A percentile compares a stretch with the other conserved stretches of the same genome.
These are phyloP conservation scores for Alternaria tenuissima DNA, from an alignment of 2,329 filamentous ascomycete genomes.

Conservation along the genomic window DNA sequence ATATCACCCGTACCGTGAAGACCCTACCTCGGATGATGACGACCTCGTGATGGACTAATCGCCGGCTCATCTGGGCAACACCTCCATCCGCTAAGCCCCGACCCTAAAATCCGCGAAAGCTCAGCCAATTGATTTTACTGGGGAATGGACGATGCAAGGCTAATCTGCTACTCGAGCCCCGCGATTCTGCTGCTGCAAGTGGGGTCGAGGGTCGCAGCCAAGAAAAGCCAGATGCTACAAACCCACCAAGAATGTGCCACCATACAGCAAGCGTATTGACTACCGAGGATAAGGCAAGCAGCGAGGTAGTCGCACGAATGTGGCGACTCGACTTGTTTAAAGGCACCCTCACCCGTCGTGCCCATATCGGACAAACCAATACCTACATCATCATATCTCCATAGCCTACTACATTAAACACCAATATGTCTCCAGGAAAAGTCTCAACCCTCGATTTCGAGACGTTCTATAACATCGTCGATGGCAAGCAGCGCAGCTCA, in stretches of 20 bases:
- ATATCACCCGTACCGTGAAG: neutral
- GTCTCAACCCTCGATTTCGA: slow-evolving; percentile 51
- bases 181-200: slow-evolving; percentile 23
- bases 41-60: neutral
- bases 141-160: neutral
- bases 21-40: neutral
- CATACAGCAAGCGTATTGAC: neutral
- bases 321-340: slow-evolving; percentile 10
- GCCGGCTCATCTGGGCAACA: neutral
- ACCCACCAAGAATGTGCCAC: neutral
- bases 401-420: neutral
- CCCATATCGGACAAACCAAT: neutral
- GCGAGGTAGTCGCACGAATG: neutral
- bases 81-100: neutral
- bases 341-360: neutral
- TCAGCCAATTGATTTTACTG: neutral
- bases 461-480: slow-evolving; percentile 62
- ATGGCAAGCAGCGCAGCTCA: slow-evolving; percentile 58
- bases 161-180: slow-evolving; percentile 19
- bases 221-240: slow-evolving; percentile 6
- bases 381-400: neutral
- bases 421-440: slow-evolving; percentile 57
- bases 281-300: slow-evolving; percentile 1
- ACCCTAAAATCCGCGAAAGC: neutral
- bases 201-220: slow-evolving; percentile 24